Base-by-base conservation (phyloP, 805 yeast species). In the Kazachstania kunashirensis region DNA sequence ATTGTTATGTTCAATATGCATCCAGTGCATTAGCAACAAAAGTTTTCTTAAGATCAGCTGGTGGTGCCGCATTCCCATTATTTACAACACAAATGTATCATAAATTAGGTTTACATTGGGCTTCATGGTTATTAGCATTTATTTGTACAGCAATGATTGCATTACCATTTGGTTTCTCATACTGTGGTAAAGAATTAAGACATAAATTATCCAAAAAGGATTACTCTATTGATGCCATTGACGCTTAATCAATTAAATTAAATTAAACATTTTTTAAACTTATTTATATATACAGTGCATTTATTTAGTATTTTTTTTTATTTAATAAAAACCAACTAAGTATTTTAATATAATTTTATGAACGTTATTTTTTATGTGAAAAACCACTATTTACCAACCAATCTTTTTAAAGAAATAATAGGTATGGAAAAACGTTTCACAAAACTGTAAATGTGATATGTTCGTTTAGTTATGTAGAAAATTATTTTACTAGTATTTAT, bases 21-120 rank as follows among this genome's bases (percentile, higher is more conserved):
- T 85, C 92, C 7, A 70, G 79, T 41, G 92, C 92, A 0, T 66
- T 82, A 47, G 89, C 89, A 12, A 80, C 89, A 4, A 82, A 82
- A 55, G 89, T 81, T 21, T 81, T 82, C 50, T 64, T 82, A 48
- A 72, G 94, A 67, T 71, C 80, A 48, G 81, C 85, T 15, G 88
- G 86, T 51, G 94, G 92, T 65, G 89, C 86, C 19, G 89, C 86
- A 0, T 80, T 82, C 71, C 88, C 89, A 42, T 65, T 82, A 47
- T 81, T 82, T 55, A 75, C 82, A n/a, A 74, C 77, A 26, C 89
- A 80, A 60, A 81, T 82, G 89, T 82, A 81, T 57, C 72, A 73
- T 43, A 74, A 66, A 37, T 60, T 82, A 50, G 89, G 89, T 5
- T 62, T 82, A 36, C 78, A 77, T 45, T 82, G 92, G 92, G 94